Base-by-base conservation (phyloP, 805 yeast species). In the Yarrowia sp. region DNA sequence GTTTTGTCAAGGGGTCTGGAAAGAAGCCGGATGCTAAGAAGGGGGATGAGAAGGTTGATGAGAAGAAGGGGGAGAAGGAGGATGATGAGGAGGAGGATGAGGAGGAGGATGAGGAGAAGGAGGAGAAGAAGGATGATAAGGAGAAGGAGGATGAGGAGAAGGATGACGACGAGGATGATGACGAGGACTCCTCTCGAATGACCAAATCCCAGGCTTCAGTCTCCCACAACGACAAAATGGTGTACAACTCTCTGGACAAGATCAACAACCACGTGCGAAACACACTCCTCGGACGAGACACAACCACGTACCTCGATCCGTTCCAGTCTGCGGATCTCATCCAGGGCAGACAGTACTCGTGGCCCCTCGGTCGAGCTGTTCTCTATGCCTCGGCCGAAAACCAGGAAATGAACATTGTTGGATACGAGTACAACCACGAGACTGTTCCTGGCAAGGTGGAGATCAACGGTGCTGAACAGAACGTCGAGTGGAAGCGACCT, bases 321-420 rank as follows among this genome's bases (percentile, higher is more conserved):
- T 92, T 95, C 75, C 92, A 88, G 75, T 88, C 96, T 66, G 92
- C 95, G 0, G 86, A 87, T 64, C 81, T 86, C 22, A 85, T 95
- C 35, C 82, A 89, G 66, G 98, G 96, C 1, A 84, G 85, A 3
- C 98, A 95, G 69, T 78, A 95, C 22, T 89, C 97, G 0, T 95
- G 99, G 99, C 92, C 98, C 0, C 74, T 95, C 35, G 99, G 99
- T 6, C 87, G 89, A 71, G 92, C 92, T 26, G 73, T 95, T 5
- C 74, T 93, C 16, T 90, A 86, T 73, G 97, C 97, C 0, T 85
- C 96, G 0, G 83, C 92, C n/a, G 86, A 85, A 68, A 33, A 28
- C 58, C 54, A 46, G 35, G 56, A 44, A n/a, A 24, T 61, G 43
- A 35, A 48, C 58, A 33, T 26, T 26, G 56, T 48, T 9, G 46